Percentiles rank a stretch among this genome's conserved stretches.
phyloP scores from a whole-genome alignment of 2,329 filamentous ascomycete genomes.

The Dactylellina cionopaga region DNA sequence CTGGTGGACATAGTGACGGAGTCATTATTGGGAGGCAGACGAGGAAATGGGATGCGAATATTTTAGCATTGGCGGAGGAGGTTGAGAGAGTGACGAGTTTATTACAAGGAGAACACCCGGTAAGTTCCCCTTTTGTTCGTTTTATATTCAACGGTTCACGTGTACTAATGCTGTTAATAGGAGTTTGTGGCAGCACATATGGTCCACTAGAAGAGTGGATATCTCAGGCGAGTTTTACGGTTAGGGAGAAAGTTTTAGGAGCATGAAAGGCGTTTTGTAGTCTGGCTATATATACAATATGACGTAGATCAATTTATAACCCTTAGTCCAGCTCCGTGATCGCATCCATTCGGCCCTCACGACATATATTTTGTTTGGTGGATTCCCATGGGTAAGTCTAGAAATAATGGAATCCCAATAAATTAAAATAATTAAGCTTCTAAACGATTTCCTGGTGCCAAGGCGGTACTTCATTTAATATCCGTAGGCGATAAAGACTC shows the following conservation, averaged over 20 bases:
- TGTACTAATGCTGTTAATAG: constrained; percentile 58
- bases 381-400: too few species aligned
- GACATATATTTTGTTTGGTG: too few species aligned
- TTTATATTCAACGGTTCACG: not conserved
- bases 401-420: too few species aligned
- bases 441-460: too few species aligned
- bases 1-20: constrained; percentile 73
- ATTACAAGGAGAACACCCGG: constrained; percentile 82
- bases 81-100: constrained; percentile 86
- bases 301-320: not conserved
- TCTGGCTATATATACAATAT: too few species aligned
- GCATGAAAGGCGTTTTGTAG: constrained; percentile 35
- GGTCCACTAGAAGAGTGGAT: constrained; percentile 55
- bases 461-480: too few species aligned
- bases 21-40: constrained; percentile 75
- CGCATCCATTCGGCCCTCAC: too few species aligned
- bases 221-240: not conserved
- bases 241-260: not conserved
- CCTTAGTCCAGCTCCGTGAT: not conserved
- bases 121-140: constrained; percentile 60
- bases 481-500: too few species aligned
- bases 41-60: constrained; percentile 87
- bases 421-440: too few species aligned
- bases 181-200: constrained; percentile 69
- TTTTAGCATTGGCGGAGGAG: constrained; percentile 85